Conservation (phyloP, 306 rosid genomes). For the Vigna nakashimae region DNA sequence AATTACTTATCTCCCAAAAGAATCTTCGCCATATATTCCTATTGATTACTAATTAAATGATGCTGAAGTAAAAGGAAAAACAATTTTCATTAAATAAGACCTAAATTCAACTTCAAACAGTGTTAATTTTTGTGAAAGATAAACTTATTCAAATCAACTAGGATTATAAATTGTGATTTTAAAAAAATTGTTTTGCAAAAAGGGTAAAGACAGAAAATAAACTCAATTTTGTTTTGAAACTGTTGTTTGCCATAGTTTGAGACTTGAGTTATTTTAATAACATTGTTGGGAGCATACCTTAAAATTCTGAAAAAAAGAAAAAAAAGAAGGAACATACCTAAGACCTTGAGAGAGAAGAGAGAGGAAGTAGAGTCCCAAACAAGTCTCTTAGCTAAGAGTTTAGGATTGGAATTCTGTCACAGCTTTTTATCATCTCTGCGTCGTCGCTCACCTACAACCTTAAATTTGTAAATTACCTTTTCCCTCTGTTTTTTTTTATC, state of each 20-base stretch:
- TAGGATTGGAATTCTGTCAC: conserved; percentile 32
- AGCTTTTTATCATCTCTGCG: conserved; percentile 16
- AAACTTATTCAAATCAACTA: no score
- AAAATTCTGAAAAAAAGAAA: not conserved
- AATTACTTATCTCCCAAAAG: no score
- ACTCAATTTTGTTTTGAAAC: not conserved
- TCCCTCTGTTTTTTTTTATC: not conserved
- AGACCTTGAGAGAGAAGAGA: conserved; percentile 13
- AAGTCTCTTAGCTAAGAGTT: conserved; percentile 42
- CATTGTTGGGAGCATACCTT: not conserved
- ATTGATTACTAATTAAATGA: no score
- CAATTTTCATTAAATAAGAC: no score
- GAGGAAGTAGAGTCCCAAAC: conserved; percentile 39
- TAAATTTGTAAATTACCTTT: conserved; percentile 20
- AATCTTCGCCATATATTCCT: no score
- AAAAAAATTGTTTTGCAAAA: no score
- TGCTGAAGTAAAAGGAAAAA: no score
- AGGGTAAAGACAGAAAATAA: no score
- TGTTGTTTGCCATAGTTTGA: not conserved
- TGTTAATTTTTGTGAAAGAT: no score
- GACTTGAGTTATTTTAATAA: not conserved
- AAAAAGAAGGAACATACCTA: not conserved
- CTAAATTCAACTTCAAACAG: no score
- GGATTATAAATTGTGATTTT: no score
- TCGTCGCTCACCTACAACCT: conserved; percentile 12